Evolutionary conservation across 495 filamentous ascomycete species (phyloP), one percentile per base, ranked within the genome.

Genomic region (Penicillium antarcticum): DNA sequence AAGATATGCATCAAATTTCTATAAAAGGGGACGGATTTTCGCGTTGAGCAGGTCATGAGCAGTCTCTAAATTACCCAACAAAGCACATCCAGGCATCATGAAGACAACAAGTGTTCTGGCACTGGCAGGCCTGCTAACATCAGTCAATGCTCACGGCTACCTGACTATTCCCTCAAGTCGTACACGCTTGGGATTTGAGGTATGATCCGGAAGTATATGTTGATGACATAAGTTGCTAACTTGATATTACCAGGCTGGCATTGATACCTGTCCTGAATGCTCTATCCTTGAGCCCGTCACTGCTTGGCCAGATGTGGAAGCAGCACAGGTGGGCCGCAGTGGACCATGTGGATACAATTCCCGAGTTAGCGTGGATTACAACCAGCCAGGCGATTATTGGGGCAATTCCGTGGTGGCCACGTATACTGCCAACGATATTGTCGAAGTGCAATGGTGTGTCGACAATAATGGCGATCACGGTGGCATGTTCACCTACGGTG

Each of bases 381-480:
- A 82, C 67, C 58, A 72, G 41, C 78, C 79, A 0, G 46, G 52
- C 1, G 45, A 43, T 1, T 40, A 67, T 56, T 82, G 77, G 78
- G 79, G 79, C 10, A 68, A 59, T 18, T 31, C 57, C 0, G 58
- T 70, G 0, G 77, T 80, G 0, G 71, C 63, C 2, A 76, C 68
- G 0, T 82, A 80, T 61, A 62, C 60, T 5, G 63, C 74, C 0
- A 75, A 75, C n/a, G 60, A 78, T 2, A 48, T 64, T 4, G 61
- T 81, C 11, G 70, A 77, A 19, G 77, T 82, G 5, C 57, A 79
- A 61, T 82, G 79, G 78, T 82, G 79, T 48, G 74, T 81, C 19
- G 79, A 82, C 53, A 53, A 80, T 67, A 82, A 81, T 63, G 79
- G 79, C 1, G 79, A 82, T 61, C 79, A 82, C 57, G 78, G 79